These are phyloP conservation scores for Lentinula sp. DNA, from an alignment of 768 basidiomycete genomes.

Conservation along the genomic window DNA sequence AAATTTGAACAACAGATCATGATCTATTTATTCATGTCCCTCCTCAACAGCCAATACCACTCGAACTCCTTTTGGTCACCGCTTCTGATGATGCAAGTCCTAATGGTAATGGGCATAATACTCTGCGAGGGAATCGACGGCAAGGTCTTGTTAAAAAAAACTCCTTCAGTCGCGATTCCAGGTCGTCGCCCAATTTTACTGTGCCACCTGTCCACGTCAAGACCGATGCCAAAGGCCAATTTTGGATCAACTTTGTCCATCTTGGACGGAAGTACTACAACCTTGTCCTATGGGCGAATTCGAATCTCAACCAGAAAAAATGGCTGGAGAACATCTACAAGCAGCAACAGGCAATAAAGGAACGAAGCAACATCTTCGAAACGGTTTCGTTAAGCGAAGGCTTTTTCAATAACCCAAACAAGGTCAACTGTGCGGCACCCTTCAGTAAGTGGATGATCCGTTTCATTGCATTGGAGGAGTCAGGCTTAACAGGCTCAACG, in stretches of 20 bases:
- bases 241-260: constrained; percentile 89
- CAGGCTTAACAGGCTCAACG: constrained; percentile 1
- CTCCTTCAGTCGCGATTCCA: constrained; percentile 33
- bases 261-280: constrained; percentile 91
- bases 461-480: constrained; percentile 6
- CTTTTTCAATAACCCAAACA: constrained; percentile 80
- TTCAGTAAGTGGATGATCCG: constrained; percentile 58
- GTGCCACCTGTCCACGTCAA: constrained; percentile 46
- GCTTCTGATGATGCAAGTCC: constrained; percentile 59
- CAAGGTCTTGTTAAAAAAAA: constrained; percentile 42
- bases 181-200: constrained; percentile 21
- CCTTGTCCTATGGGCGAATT: constrained; percentile 86
- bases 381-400: constrained; percentile 79
- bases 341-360: constrained; percentile 81
- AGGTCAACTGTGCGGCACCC: constrained; percentile 88
- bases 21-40: neutral
- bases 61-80: constrained; percentile 83
- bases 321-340: constrained; percentile 91
- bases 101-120: constrained; percentile 24
- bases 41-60: constrained; percentile 81
- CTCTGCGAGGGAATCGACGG: constrained; percentile 27
- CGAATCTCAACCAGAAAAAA: constrained; percentile 80
- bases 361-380: constrained; percentile 84
- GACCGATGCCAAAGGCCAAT: constrained; percentile 73
- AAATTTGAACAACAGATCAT: too few relatives aligned